These are phyloP conservation scores for Ophiostoma sp. DNA, from an alignment of 2,329 filamentous ascomycete genomes.

Conservation along the genomic window DNA sequence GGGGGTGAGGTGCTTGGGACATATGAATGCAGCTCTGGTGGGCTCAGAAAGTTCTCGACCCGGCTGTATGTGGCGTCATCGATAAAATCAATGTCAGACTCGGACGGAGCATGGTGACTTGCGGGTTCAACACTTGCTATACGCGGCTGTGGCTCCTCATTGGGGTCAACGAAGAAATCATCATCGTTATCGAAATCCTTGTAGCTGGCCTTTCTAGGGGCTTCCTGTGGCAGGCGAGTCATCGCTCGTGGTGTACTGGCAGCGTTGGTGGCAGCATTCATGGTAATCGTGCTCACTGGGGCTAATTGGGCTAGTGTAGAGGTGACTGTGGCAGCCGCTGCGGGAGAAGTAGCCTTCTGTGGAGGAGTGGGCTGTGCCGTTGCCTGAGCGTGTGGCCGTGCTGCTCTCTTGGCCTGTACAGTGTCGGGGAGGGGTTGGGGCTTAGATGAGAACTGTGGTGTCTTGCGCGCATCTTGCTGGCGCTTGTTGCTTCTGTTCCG, in stretches of 20 bases:
- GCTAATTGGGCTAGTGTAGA: background rate
- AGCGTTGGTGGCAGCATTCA: background rate
- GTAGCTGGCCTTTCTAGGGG: conserved; percentile 16
- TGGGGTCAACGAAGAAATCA: conserved; percentile 19
- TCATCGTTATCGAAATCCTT: conserved; percentile 23
- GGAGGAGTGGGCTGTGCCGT: background rate
- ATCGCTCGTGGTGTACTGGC: background rate
- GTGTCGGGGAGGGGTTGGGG: background rate
- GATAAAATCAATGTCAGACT: conserved; percentile 25
- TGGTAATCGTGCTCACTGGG: background rate
- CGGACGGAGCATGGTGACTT: background rate
- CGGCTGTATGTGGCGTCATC: conserved; percentile 43
- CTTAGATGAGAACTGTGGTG: background rate
- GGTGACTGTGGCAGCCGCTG: background rate
- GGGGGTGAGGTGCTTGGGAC: background rate
- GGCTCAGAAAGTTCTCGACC: conserved; percentile 46
- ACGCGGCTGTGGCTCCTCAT: conserved; percentile 11
- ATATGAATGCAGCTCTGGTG: conserved; percentile 35
- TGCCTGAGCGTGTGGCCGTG: background rate
- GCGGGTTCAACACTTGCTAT: background rate
- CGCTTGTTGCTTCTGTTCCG: conserved; percentile 4
- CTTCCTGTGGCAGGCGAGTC: background rate
- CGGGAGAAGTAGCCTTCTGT: too few species aligned
- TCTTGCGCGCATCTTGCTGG: conserved; percentile 5
- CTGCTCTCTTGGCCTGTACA: background rate